Percentiles rank a stretch among this genome's conserved stretches.
Evolutionary conservation across 345 rosid genomes (phyloP).

Genomic region (Camelina neglecta): DNA sequence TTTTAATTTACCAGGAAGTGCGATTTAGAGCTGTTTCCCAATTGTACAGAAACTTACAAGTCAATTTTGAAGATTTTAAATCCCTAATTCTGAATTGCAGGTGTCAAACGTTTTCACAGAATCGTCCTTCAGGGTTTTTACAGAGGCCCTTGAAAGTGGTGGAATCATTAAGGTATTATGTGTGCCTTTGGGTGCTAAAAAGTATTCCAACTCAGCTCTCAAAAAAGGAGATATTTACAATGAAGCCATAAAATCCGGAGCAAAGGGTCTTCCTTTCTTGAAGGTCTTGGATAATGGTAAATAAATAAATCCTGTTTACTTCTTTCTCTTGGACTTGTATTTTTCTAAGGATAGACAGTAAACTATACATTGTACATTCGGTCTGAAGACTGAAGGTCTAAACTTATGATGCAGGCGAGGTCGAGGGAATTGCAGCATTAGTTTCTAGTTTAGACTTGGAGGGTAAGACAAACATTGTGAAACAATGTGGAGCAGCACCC

Average conservation of each 20-base stretch:
- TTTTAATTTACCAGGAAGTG: neutral
- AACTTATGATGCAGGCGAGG: slow-evolving; percentile 41
- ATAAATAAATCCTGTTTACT: slow-evolving; percentile 21
- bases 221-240: slow-evolving; percentile 89
- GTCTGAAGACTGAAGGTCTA: slow-evolving; percentile 29
- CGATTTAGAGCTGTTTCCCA: neutral
- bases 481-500: slow-evolving; percentile 69
- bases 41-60: slow-evolving; percentile 1
- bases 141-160: slow-evolving; percentile 69
- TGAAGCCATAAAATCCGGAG: slow-evolving; percentile 93
- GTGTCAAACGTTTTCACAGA: slow-evolving; percentile 76
- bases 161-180: slow-evolving; percentile 79
- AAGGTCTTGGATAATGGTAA: slow-evolving; percentile 91
- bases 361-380: neutral
- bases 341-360: neutral
- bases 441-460: slow-evolving; percentile 69
- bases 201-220: slow-evolving; percentile 81
- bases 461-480: slow-evolving; percentile 55
- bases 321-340: neutral
- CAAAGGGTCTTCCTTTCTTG: slow-evolving; percentile 92
- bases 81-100: slow-evolving; percentile 54
- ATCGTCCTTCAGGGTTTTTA: slow-evolving; percentile 78
- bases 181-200: slow-evolving; percentile 78
- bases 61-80: neutral
- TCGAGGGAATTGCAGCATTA: slow-evolving; percentile 85